These are phyloP conservation scores for Microbotryum saponariae DNA, from an alignment of 1,284 basidiomycete species.

Conservation along the genomic window DNA sequence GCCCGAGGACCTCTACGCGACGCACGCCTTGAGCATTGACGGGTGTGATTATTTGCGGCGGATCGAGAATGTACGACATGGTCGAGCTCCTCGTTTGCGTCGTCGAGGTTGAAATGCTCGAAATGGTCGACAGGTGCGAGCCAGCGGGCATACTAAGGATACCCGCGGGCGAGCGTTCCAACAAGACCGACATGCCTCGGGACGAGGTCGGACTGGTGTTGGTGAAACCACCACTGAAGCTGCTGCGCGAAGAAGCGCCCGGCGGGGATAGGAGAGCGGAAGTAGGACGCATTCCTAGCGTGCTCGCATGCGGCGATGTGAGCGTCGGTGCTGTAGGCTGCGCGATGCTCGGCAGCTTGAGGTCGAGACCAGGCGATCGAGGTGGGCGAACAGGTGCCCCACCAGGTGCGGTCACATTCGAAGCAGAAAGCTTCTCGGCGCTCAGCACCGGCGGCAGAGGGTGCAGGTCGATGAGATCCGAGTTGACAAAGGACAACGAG, in stretches of 20 bases:
- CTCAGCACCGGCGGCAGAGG: slow-evolving; percentile 25
- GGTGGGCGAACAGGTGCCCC: slow-evolving; percentile 35
- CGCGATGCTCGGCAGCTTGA: slow-evolving; percentile 31
- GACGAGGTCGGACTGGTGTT: slow-evolving; percentile 8
- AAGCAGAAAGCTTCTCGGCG: slow-evolving; percentile 27
- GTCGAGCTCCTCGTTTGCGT: slow-evolving; percentile 28
- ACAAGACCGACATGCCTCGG: slow-evolving; percentile 17
- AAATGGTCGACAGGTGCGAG: slow-evolving; percentile 21
- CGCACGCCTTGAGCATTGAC: slow-evolving; percentile 22
- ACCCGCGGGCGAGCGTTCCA: slow-evolving; percentile 2
- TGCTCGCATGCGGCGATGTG: slow-evolving; percentile 14
- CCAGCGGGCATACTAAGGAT: slow-evolving; percentile 5
- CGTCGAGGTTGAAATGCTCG: slow-evolving; percentile 21
- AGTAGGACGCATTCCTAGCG: neutral
- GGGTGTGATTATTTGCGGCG: slow-evolving; percentile 37
- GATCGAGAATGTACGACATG: slow-evolving; percentile 38
- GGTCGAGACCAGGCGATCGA: slow-evolving; percentile 35
- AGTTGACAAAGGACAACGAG: slow-evolving; percentile 23
- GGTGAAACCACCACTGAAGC: neutral
- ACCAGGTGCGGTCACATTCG: slow-evolving; percentile 19
- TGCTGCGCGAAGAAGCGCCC: neutral
- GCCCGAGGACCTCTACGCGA: slow-evolving; percentile 25
- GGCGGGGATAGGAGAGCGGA: slow-evolving; percentile 4
- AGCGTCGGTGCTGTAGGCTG: slow-evolving; percentile 13
- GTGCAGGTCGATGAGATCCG: slow-evolving; percentile 26